phyloP scores from a whole-genome alignment of 441 rosid genomes.

The Erodium chrysanthum region DNA sequence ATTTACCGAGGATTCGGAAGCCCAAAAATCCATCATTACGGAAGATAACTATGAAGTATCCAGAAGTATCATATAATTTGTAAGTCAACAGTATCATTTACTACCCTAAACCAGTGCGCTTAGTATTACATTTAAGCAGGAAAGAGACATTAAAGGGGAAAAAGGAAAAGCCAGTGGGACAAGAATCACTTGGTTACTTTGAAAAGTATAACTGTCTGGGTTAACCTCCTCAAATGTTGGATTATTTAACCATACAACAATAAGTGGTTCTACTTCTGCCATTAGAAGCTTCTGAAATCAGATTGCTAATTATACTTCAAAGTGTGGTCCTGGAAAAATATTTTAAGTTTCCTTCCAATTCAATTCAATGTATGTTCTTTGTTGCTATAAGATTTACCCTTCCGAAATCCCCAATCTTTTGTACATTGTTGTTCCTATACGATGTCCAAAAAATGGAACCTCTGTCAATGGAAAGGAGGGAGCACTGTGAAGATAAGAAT shows the following conservation, averaged over 20 bases:
- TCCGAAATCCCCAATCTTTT: not conserved
- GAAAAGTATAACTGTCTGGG: not conserved
- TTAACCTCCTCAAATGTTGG: not conserved
- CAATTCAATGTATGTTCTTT: not conserved
- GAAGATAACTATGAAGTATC: not conserved
- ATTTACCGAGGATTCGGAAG: not conserved
- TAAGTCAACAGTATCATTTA: not conserved
- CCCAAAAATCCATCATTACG: not conserved
- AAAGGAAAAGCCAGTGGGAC: not conserved
- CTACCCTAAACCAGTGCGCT: not conserved
- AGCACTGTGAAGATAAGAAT: too few relatives aligned
- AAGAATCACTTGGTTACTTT: not conserved
- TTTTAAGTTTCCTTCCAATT: not conserved
- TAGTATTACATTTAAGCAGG: not conserved
- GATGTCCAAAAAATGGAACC: too few relatives aligned
- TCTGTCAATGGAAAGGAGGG: too few relatives aligned
- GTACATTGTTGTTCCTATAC: too few relatives aligned
- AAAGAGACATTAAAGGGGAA: too few relatives aligned
- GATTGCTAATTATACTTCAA: not conserved
- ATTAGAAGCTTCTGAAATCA: not conserved
- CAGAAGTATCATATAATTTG: not conserved
- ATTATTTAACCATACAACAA: not conserved
- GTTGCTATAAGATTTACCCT: not conserved
- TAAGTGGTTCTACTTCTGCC: not conserved
- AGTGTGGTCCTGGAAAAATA: not conserved